Conservation (phyloP, 2,329 filamentous ascomycete species). For the Diplocarpon mali region DNA sequence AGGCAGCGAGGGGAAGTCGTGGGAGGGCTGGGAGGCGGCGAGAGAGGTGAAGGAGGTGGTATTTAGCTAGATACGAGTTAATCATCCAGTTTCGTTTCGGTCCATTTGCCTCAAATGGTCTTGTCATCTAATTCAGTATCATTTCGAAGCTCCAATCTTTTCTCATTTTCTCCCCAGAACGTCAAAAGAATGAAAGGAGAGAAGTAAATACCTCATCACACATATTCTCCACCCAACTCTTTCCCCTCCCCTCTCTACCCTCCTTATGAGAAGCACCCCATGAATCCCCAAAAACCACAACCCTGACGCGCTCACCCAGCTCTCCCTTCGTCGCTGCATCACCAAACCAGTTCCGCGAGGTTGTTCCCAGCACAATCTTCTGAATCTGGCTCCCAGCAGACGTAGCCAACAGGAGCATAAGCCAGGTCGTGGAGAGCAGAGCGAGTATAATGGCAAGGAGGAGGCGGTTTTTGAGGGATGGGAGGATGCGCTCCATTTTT, state of each 20-base stretch:
- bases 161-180: no score
- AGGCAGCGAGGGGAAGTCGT: slow-evolving; percentile 11
- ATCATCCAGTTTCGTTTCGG: no score
- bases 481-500: not conserved
- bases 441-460: slow-evolving; percentile 15
- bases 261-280: slow-evolving; percentile 22
- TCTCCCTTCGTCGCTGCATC: slow-evolving; percentile 5
- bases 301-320: slow-evolving; percentile 10
- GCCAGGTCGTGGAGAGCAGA: slow-evolving; percentile 16
- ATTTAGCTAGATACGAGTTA: slow-evolving; percentile 15
- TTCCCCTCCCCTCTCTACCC: slow-evolving; percentile 14
- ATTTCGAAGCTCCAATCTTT: no score
- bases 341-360: slow-evolving; percentile 17
- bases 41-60: slow-evolving; percentile 24
- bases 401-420: slow-evolving; percentile 15
- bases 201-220: slow-evolving; percentile 22
- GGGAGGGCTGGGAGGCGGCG: slow-evolving; percentile 19
- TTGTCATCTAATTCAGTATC: no score
- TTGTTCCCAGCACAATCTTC: slow-evolving; percentile 14
- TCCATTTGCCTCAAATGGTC: no score
- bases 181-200: no score
- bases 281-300: slow-evolving; percentile 26
- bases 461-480: slow-evolving; percentile 14
- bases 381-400: slow-evolving; percentile 14
- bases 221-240: slow-evolving; percentile 21